phyloP scores from a whole-genome alignment of 371 early-diverging fungal species.

The Mucor irregularis region DNA sequence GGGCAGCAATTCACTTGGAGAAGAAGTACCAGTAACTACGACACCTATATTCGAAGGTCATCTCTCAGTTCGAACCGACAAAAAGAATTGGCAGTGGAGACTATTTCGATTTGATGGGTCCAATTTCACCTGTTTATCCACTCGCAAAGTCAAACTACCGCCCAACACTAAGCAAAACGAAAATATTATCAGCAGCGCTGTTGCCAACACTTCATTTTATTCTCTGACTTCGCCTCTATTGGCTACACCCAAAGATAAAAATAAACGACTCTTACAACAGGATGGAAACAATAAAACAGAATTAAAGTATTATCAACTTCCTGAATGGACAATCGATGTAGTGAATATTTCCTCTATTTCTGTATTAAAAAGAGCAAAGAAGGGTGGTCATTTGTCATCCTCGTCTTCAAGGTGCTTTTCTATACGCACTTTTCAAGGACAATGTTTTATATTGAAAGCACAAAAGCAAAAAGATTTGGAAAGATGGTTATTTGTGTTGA shows the following conservation, averaged over 20 bases:
- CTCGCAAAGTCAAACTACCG: slow-evolving; percentile 39
- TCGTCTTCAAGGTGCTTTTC: slow-evolving; percentile 43
- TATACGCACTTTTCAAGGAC: slow-evolving; percentile 37
- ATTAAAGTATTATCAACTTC: slow-evolving; percentile 47
- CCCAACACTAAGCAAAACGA: slow-evolving; percentile 14
- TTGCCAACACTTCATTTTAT: no score
- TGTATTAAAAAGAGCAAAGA: slow-evolving; percentile 35
- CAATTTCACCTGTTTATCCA: slow-evolving; percentile 42
- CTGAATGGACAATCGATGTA: slow-evolving; percentile 47
- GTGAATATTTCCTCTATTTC: slow-evolving; percentile 41
- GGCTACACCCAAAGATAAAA: slow-evolving; percentile 40
- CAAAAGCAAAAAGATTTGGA: slow-evolving; percentile 52
- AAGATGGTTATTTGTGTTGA: slow-evolving; percentile 54
- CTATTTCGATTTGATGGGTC: slow-evolving; percentile 56
- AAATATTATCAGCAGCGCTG: no score
- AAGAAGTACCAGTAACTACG: slow-evolving; percentile 44
- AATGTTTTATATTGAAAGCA: slow-evolving; percentile 40
- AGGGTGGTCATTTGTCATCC: not conserved
- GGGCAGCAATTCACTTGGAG: not conserved
- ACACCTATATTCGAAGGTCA: slow-evolving; percentile 51
- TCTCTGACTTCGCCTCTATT: slow-evolving; percentile 39
- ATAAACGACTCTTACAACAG: slow-evolving; percentile 1
- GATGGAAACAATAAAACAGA: slow-evolving; percentile 3
- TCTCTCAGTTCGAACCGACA: slow-evolving; percentile 36
- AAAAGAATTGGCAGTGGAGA: slow-evolving; percentile 47